phyloP scores from a whole-genome alignment of 2,329 filamentous ascomycete genomes.

The Diplodia sapinea region DNA sequence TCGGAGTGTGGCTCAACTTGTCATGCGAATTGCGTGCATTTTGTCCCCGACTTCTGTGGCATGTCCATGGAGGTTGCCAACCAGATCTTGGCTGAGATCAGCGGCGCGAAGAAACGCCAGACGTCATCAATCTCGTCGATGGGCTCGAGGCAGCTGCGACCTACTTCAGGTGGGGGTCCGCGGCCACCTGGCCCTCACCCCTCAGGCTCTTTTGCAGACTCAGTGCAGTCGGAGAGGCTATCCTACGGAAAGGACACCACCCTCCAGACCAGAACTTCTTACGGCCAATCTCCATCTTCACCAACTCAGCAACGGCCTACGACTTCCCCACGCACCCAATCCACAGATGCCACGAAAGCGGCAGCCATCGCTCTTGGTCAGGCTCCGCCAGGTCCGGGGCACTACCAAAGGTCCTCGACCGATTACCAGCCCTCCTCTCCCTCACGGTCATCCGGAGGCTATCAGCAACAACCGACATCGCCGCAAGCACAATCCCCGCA shows the following conservation, averaged over 20 bases:
- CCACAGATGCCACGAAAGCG: slow-evolving; percentile 54
- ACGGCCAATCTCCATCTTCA: slow-evolving; percentile 53
- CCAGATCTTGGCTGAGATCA: slow-evolving; percentile 86
- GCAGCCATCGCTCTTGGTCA: slow-evolving; percentile 56
- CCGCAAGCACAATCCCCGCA: slow-evolving; percentile 53
- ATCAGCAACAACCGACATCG: slow-evolving; percentile 47
- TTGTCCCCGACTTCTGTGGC: slow-evolving; percentile 97
- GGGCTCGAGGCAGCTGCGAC: slow-evolving; percentile 70
- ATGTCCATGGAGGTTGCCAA: slow-evolving; percentile 99
- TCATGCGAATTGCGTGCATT: slow-evolving; percentile 88
- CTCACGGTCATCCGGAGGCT: slow-evolving; percentile 44
- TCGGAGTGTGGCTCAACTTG: slow-evolving; percentile 92
- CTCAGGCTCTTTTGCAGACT: slow-evolving; percentile 48
- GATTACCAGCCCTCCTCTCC: slow-evolving; percentile 46
- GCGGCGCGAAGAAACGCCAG: slow-evolving; percentile 75
- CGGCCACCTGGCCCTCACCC: slow-evolving; percentile 44
- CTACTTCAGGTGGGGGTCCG: slow-evolving; percentile 55
- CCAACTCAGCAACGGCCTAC: slow-evolving; percentile 55
- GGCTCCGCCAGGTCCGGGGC: slow-evolving; percentile 45
- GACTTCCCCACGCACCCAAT: slow-evolving; percentile 56
- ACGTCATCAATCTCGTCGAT: slow-evolving; percentile 60
- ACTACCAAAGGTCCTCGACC: slow-evolving; percentile 53
- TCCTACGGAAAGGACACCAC: slow-evolving; percentile 55
- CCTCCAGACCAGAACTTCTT: slow-evolving; percentile 52
- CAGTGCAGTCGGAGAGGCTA: slow-evolving; percentile 50